Conservation (phyloP, 140 eudicot species). For the Bidens hawaiensis region DNA sequence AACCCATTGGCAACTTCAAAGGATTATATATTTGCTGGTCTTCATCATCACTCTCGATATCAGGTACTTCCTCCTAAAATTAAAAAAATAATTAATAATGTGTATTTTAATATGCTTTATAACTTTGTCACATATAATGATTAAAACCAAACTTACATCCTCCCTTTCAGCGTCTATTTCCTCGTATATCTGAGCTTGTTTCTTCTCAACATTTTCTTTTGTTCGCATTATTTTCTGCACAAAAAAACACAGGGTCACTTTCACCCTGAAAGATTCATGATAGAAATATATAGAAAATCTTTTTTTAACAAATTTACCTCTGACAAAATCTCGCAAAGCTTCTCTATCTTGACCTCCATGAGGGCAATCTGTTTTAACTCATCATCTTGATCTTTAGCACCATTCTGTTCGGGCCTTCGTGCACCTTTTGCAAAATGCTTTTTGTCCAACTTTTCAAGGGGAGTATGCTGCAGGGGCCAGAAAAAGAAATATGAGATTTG, state of each 20-base stretch:
- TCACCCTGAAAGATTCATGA: not conserved
- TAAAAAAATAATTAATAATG: not conserved
- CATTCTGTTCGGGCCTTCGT: constrained; percentile 54
- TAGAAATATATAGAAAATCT: not conserved
- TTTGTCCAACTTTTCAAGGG: constrained; percentile 82
- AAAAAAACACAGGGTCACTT: not conserved
- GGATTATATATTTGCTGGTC: constrained; percentile 90
- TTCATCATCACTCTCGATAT: constrained; percentile 91
- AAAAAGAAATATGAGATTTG: not conserved
- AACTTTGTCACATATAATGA: not conserved
- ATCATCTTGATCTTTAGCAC: constrained; percentile 45
- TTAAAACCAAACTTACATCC: constrained; percentile 40
- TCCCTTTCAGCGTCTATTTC: constrained; percentile 88
- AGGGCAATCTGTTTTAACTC: constrained; percentile 69
- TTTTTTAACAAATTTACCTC: constrained; percentile 44
- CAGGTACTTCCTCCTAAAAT: constrained; percentile 77
- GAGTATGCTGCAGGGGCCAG: constrained; percentile 64
- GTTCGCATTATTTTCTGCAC: constrained; percentile 78
- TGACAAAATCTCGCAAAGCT: constrained; percentile 68
- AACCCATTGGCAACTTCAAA: constrained; percentile 93
- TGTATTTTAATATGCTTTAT: not conserved
- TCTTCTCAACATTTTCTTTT: constrained; percentile 75
- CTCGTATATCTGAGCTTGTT: constrained; percentile 79
- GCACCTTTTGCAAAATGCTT: constrained; percentile 83
- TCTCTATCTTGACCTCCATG: constrained; percentile 74